Percentiles rank a stretch among this genome's conserved stretches.
Conservation (phyloP, 345 rosid genomes). For the Carallia pectinifolia region DNA sequence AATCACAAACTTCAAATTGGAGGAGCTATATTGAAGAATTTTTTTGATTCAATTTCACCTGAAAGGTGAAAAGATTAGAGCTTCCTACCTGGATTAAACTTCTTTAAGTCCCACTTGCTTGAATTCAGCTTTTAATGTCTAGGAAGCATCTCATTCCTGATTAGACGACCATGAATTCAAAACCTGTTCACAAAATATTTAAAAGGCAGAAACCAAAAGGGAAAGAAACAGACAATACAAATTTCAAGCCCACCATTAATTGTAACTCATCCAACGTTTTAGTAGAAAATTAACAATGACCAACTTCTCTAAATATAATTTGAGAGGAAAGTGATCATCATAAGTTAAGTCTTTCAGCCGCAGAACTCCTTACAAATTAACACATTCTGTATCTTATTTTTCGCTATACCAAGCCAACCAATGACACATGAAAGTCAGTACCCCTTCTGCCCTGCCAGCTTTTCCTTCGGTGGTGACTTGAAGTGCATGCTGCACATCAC, state of each 20-base stretch:
- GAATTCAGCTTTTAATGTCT: too few species aligned
- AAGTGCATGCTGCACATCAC: too few species aligned
- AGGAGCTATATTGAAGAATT: slow-evolving; percentile 4
- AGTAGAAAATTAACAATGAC: not conserved
- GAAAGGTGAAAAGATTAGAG: too few species aligned
- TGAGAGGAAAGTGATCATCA: too few species aligned
- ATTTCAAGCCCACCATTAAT: slow-evolving; percentile 10
- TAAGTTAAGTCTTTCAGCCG: too few species aligned
- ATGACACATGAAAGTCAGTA: not conserved
- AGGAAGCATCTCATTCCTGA: slow-evolving; percentile 25
- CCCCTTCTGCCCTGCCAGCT: too few species aligned
- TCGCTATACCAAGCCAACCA: not conserved
- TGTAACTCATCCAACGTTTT: slow-evolving; percentile 25
- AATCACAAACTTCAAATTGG: not conserved
- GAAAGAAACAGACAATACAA: not conserved
- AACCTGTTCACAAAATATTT: slow-evolving; percentile 15
- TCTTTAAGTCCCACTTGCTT: not conserved
- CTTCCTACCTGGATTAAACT: not conserved
- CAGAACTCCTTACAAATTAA: not conserved
- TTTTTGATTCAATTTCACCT: not conserved
- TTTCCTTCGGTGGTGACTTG: too few species aligned
- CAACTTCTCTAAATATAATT: not conserved
- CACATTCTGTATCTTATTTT: not conserved
- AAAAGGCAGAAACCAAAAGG: not conserved
- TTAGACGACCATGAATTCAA: slow-evolving; percentile 22